A percentile compares a stretch with the other conserved stretches of the same genome.
Conservation (phyloP, 768 basidiomycete genomes). For the Agrocybe pediades region DNA sequence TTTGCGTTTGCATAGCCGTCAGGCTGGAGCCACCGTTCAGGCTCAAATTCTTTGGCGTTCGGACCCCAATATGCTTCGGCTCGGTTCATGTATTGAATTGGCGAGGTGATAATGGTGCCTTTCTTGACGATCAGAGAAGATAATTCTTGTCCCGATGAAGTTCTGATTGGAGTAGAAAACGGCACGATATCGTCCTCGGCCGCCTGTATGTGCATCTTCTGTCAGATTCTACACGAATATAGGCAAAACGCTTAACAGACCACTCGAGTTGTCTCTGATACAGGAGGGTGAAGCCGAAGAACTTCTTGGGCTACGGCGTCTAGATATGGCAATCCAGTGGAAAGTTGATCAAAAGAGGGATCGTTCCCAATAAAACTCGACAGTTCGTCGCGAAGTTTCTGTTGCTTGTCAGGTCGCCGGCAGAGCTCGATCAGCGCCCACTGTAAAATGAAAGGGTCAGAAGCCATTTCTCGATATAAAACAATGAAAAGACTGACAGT, state of each 20-base stretch:
- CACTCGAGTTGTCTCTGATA: slow-evolving; percentile 34
- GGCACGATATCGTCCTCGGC: slow-evolving; percentile 60
- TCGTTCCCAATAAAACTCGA: slow-evolving; percentile 40
- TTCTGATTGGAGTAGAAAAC: slow-evolving; percentile 49
- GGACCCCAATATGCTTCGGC: slow-evolving; percentile 62
- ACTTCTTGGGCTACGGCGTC: slow-evolving; percentile 50
- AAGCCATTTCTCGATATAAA: background rate
- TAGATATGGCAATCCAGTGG: slow-evolving; percentile 52
- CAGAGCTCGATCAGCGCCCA: slow-evolving; percentile 64
- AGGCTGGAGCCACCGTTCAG: slow-evolving; percentile 61
- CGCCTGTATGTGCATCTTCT: slow-evolving; percentile 31
- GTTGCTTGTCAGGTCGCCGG: slow-evolving; percentile 44
- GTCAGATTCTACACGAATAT: background rate
- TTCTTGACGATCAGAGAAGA: slow-evolving; percentile 45
- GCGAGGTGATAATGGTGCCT: slow-evolving; percentile 44
- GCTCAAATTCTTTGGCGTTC: slow-evolving; percentile 58
- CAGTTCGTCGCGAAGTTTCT: slow-evolving; percentile 52
- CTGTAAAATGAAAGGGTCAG: slow-evolving; percentile 20
- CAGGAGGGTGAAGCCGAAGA: slow-evolving; percentile 41
- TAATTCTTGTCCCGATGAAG: slow-evolving; percentile 38
- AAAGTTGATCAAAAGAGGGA: slow-evolving; percentile 57
- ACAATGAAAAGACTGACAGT: slow-evolving; percentile 26
- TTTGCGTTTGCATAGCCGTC: slow-evolving; percentile 30
- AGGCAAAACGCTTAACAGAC: slow-evolving; percentile 25
- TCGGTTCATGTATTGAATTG: slow-evolving; percentile 48